Evolutionary conservation across 2,329 filamentous ascomycete species (phyloP).

Genomic region (Daldinia sp.): DNA sequence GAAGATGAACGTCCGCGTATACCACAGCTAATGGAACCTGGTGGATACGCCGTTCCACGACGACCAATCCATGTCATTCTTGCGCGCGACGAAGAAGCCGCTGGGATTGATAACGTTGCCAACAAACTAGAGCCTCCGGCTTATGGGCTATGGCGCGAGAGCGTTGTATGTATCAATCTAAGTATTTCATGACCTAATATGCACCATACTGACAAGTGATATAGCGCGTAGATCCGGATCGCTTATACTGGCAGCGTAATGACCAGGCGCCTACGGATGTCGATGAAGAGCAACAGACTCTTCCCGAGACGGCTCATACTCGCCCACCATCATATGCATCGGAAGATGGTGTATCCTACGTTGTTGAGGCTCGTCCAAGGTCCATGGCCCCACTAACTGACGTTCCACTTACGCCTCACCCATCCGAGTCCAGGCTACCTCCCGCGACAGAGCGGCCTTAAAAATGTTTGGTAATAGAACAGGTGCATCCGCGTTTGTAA

Average conservation of each 20-base stretch:
- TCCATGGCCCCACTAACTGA: slow-evolving; percentile 64
- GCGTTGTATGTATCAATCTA: slow-evolving; percentile 71
- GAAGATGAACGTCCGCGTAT: slow-evolving; percentile 47
- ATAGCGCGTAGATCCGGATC: slow-evolving; percentile 81
- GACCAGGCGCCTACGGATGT: slow-evolving; percentile 51
- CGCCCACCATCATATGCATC: slow-evolving; percentile 82
- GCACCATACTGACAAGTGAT: slow-evolving; percentile 11
- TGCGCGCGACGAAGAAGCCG: slow-evolving; percentile 78
- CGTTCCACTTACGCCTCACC: slow-evolving; percentile 61
- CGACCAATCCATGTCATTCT: slow-evolving; percentile 82
- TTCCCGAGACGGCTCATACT: slow-evolving; percentile 44
- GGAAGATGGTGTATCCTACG: slow-evolving; percentile 79
- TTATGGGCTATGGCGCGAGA: slow-evolving; percentile 87
- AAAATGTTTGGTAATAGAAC: slow-evolving; percentile 29
- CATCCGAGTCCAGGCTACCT: slow-evolving; percentile 57
- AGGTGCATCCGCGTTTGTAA: not conserved
- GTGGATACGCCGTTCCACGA: slow-evolving; percentile 76
- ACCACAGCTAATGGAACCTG: slow-evolving; percentile 60
- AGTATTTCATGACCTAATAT: not conserved
- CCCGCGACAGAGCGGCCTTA: slow-evolving; percentile 7
- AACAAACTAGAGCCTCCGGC: slow-evolving; percentile 78
- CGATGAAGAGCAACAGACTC: slow-evolving; percentile 16
- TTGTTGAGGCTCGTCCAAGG: slow-evolving; percentile 74
- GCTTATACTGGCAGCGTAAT: slow-evolving; percentile 84
- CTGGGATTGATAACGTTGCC: slow-evolving; percentile 66